These are phyloP conservation scores for Suhomyces wounanorum DNA, from an alignment of 1,139 yeast genomes.

Conservation along the genomic window DNA sequence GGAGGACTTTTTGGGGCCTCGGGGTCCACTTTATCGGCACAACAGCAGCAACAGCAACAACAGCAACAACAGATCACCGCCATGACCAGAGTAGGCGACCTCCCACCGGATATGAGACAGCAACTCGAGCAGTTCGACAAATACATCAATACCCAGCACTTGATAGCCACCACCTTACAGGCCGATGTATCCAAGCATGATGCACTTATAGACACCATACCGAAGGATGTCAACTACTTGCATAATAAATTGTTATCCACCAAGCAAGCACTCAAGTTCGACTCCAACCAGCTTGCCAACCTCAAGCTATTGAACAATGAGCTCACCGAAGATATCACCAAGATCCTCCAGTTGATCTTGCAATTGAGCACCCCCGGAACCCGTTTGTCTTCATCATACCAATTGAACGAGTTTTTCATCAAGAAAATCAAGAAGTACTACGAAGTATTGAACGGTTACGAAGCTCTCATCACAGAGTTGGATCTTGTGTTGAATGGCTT, in stretches of 20 bases:
- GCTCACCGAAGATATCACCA: constrained; percentile 65
- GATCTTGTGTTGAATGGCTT: constrained; percentile 50
- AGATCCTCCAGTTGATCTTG: constrained; percentile 64
- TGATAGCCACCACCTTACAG: constrained; percentile 76
- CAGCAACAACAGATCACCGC: constrained; percentile 63
- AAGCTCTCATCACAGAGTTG: constrained; percentile 71
- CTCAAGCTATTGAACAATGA: constrained; percentile 54
- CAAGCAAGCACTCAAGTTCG: constrained; percentile 62
- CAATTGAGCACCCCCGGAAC: constrained; percentile 71
- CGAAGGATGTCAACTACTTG: constrained; percentile 78
- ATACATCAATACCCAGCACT: constrained; percentile 81
- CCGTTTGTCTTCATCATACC: constrained; percentile 56
- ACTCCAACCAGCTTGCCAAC: constrained; percentile 36
- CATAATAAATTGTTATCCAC: constrained; percentile 63
- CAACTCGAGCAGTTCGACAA: constrained; percentile 79
- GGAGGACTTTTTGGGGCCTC: constrained; percentile 26
- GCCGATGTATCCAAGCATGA: constrained; percentile 65
- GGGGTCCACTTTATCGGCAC: constrained; percentile 5
- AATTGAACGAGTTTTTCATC: constrained; percentile 48
- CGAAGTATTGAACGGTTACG: constrained; percentile 66
- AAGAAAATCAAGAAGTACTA: constrained; percentile 69
- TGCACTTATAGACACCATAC: constrained; percentile 74
- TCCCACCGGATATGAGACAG: constrained; percentile 73
- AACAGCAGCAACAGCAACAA: constrained; percentile 25
- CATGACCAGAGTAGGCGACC: constrained; percentile 83